These are phyloP conservation scores for Arachnomyces sp. DNA, from an alignment of 2,329 filamentous ascomycete genomes.

Conservation along the genomic window DNA sequence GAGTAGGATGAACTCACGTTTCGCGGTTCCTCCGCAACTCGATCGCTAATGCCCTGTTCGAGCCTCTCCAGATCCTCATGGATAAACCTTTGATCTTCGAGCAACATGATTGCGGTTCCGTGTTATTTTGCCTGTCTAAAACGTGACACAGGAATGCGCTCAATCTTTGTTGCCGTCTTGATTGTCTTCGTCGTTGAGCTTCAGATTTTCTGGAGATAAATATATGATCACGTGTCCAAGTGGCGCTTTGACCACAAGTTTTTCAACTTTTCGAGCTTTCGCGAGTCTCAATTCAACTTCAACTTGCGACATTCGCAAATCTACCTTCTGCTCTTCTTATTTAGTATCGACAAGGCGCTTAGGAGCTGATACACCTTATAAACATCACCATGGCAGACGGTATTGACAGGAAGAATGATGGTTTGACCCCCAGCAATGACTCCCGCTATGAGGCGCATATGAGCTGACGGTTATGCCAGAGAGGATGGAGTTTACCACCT, in stretches of 20 bases:
- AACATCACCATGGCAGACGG: slow-evolving; percentile 71
- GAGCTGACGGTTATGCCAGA: slow-evolving; percentile 42
- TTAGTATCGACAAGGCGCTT: too few relatives aligned
- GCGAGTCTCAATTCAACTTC: too few relatives aligned
- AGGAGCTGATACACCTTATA: slow-evolving; percentile 3
- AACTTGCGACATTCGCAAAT: too few relatives aligned
- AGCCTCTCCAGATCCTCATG: slow-evolving; percentile 95
- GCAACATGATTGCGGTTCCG: slow-evolving; percentile 49
- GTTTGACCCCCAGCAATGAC: slow-evolving; percentile 20
- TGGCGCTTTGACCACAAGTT: too few relatives aligned
- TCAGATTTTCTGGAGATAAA: too few relatives aligned
- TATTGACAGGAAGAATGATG: slow-evolving; percentile 83
- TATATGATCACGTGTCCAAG: too few relatives aligned
- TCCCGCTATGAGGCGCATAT: background rate
- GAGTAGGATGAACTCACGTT: slow-evolving; percentile 52
- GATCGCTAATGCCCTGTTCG: slow-evolving; percentile 87
- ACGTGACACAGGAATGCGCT: too few relatives aligned
- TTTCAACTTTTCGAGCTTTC: too few relatives aligned
- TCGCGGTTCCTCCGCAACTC: slow-evolving; percentile 78
- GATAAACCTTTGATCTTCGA: slow-evolving; percentile 88
- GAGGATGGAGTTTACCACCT: slow-evolving; percentile 96
- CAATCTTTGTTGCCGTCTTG: too few relatives aligned
- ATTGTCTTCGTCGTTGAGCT: too few relatives aligned
- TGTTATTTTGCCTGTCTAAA: too few relatives aligned
- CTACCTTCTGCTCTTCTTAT: too few relatives aligned